Conservation (phyloP, 2,329 filamentous ascomycete genomes). For the Didymosphaeria variabile region DNA sequence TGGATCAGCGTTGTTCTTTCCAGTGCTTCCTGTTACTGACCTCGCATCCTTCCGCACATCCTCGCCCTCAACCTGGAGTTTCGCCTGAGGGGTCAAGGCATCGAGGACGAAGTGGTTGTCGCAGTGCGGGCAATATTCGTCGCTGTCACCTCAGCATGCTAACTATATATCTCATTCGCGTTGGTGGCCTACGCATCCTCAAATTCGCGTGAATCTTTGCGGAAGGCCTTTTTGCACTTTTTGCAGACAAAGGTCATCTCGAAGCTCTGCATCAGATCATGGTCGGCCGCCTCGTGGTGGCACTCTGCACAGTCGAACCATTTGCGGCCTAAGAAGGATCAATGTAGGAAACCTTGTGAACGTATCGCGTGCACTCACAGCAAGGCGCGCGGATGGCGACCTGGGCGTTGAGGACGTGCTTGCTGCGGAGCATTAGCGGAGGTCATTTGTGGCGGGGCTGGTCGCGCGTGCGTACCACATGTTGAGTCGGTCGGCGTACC, state of each 20-base stretch:
- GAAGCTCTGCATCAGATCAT: slow-evolving; percentile 76
- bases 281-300: slow-evolving; percentile 81
- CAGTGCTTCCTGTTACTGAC: slow-evolving; percentile 38
- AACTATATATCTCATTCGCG: neutral
- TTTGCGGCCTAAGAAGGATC: slow-evolving; percentile 73
- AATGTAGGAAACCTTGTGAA: neutral
- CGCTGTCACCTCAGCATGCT: slow-evolving; percentile 58
- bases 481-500: slow-evolving; percentile 15
- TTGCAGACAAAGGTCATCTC: slow-evolving; percentile 98
- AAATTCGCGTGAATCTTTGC: slow-evolving; percentile 90
- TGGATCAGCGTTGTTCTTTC: slow-evolving; percentile 15
- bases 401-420: slow-evolving; percentile 98
- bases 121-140: slow-evolving; percentile 99
- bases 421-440: slow-evolving; percentile 65
- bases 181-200: slow-evolving; percentile 73
- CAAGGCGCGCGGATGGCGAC: slow-evolving; percentile 95
- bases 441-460: slow-evolving; percentile 28
- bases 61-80: slow-evolving; percentile 87
- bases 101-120: slow-evolving; percentile 98
- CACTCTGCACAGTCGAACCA: slow-evolving; percentile 99
- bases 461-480: slow-evolving; percentile 38
- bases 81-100: slow-evolving; percentile 81
- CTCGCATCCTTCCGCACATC: slow-evolving; percentile 85
- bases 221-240: slow-evolving; percentile 98
- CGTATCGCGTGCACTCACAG: slow-evolving; percentile 67